phyloP scores from a whole-genome alignment of 2,329 filamentous ascomycete species.

The Coleophoma crateriformis region DNA sequence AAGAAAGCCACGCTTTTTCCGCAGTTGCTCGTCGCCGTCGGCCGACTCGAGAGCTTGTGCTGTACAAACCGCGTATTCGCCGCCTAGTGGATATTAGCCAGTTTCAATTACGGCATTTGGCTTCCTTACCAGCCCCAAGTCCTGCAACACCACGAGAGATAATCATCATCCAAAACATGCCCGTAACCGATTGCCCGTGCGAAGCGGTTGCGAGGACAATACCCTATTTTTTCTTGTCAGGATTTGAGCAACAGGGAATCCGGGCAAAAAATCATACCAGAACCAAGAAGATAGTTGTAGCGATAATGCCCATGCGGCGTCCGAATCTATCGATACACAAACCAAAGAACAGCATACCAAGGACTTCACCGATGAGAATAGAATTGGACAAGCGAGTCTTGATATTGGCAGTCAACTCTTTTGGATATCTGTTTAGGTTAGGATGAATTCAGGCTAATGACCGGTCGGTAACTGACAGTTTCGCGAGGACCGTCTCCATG shows the following conservation, averaged over 20 bases:
- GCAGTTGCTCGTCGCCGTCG: conserved; percentile 38
- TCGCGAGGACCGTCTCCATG: conserved; percentile 29
- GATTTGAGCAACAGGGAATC: not conserved
- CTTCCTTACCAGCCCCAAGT: conserved; percentile 29
- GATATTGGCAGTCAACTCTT: conserved; percentile 32
- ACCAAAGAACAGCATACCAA: conserved; percentile 48
- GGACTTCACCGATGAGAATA: conserved; percentile 46
- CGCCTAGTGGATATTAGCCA: conserved; percentile 1
- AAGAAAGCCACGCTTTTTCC: conserved; percentile 46
- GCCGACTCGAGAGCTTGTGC: conserved; percentile 46
- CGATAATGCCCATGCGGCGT: conserved; percentile 40
- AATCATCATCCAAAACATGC: conserved; percentile 40
- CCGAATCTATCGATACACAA: conserved; percentile 43
- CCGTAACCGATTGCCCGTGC: conserved; percentile 26
- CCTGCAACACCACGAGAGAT: conserved; percentile 38
- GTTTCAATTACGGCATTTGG: not conserved
- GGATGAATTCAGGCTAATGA: not conserved
- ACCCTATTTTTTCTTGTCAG: not conserved
- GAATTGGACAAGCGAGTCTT: conserved; percentile 46
- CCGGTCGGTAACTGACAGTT: conserved; percentile 20
- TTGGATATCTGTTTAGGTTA: conserved; percentile 25
- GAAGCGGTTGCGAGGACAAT: conserved; percentile 39
- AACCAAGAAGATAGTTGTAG: conserved; percentile 38
- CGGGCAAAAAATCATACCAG: not conserved
- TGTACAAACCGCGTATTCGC: conserved; percentile 46